Percentiles rank a stretch among this genome's conserved stretches.
Evolutionary conservation across 257 asterid genomes (phyloP).

Genomic region (Nicotiana tabacum): DNA sequence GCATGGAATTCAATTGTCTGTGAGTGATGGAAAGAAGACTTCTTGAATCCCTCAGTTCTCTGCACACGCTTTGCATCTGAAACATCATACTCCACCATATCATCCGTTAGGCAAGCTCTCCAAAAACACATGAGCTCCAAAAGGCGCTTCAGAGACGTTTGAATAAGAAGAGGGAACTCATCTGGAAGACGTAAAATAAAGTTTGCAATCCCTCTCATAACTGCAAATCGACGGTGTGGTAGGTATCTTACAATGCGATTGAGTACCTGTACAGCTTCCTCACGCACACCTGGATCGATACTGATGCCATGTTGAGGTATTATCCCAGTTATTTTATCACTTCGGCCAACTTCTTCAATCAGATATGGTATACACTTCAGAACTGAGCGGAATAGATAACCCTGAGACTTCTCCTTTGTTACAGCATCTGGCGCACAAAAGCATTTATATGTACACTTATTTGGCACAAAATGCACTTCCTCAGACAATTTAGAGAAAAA

Average conservation of each 20-base stretch:
- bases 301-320: slow-evolving; percentile 99
- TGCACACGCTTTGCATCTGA: slow-evolving; percentile 63
- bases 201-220: slow-evolving; percentile 95
- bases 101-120: slow-evolving; percentile 86
- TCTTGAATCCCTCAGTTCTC: slow-evolving; percentile 87
- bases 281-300: slow-evolving; percentile 98
- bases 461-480: background rate
- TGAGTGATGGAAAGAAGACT: slow-evolving; percentile 71
- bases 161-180: slow-evolving; percentile 97
- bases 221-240: slow-evolving; percentile 98
- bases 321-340: slow-evolving; percentile 91
- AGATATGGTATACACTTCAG: slow-evolving; percentile 98
- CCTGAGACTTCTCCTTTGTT: slow-evolving; percentile 96
- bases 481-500: background rate
- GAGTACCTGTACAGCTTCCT: slow-evolving; percentile 95
- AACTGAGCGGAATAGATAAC: slow-evolving; percentile 96
- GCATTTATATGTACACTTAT: slow-evolving; percentile 3
- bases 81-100: slow-evolving; percentile 56
- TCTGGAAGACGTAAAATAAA: slow-evolving; percentile 87
- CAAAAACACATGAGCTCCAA: slow-evolving; percentile 96
- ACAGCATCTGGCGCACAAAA: slow-evolving; percentile 68
- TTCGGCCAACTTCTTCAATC: slow-evolving; percentile 96
- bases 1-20: slow-evolving; percentile 71
- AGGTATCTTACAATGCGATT: slow-evolving; percentile 84
- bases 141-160: slow-evolving; percentile 96